Evolutionary conservation across 139 green algal genomes (phyloP).

Genomic region (Picochlorum sp.): DNA sequence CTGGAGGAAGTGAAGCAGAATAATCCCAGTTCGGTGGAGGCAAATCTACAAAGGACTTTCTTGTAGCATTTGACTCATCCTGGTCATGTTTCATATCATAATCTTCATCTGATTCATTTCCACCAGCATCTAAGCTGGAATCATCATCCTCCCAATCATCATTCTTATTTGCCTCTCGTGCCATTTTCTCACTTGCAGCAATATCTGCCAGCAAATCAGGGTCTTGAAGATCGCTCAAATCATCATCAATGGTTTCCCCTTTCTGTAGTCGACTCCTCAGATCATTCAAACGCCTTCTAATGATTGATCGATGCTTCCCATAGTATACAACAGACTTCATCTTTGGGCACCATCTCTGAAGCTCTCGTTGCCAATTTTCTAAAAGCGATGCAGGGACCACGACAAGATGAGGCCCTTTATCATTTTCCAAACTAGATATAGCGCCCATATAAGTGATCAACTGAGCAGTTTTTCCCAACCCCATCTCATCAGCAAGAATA

Average conservation of each 20-base stretch:
- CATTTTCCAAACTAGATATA: conserved; percentile 18
- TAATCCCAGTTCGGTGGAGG: conserved; percentile 24
- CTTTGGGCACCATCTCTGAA: conserved; percentile 57
- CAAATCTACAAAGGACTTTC: neutral
- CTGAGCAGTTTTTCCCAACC: conserved; percentile 87
- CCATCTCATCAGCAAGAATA: conserved; percentile 24
- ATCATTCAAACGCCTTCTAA: conserved; percentile 39
- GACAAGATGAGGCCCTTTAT: conserved; percentile 54
- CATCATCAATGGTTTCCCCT: conserved; percentile 14
- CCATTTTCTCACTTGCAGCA: conserved; percentile 15
- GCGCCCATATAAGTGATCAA: conserved; percentile 74
- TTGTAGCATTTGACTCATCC: conserved; percentile 1
- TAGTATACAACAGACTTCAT: conserved; percentile 66
- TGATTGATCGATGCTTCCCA: conserved; percentile 46
- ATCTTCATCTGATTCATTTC: conserved; percentile 11
- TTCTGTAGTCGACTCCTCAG: conserved; percentile 8
- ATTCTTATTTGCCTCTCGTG: conserved; percentile 17
- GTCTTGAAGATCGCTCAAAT: conserved; percentile 25
- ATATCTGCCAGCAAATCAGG: conserved; percentile 19
- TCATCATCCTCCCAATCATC: conserved; percentile 22
- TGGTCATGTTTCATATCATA: neutral
- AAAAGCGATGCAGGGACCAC: conserved; percentile 67
- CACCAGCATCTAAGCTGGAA: neutral
- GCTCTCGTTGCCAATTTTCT: conserved; percentile 87
- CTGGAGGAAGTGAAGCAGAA: neutral